These are phyloP conservation scores for Penicillium decumbens DNA, from an alignment of 2,329 filamentous ascomycete species.

Conservation along the genomic window DNA sequence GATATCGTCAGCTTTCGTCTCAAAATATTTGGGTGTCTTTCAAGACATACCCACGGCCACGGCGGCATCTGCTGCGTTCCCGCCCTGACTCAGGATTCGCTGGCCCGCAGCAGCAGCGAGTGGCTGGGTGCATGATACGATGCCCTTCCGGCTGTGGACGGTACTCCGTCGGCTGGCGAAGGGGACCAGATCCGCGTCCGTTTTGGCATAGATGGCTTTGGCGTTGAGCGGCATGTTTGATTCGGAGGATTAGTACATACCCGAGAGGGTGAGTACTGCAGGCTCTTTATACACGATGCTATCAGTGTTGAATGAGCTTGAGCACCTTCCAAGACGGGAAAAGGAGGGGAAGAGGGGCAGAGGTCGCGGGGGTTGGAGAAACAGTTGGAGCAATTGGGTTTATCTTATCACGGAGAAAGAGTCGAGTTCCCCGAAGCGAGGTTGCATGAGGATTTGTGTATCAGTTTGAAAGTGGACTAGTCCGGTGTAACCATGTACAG, in stretches of 20 bases:
- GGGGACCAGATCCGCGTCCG: conserved; percentile 41
- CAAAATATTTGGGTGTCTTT: neutral
- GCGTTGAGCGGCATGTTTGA: conserved; percentile 47
- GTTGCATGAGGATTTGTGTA: no score
- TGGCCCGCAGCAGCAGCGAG: conserved; percentile 84
- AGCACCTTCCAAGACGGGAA: conserved; percentile 1
- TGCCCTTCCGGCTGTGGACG: conserved; percentile 87
- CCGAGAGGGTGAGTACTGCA: neutral
- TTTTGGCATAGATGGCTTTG: conserved; percentile 48
- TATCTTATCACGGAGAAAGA: conserved; percentile 1
- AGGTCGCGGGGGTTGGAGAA: conserved; percentile 7
- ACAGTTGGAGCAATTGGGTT: conserved; percentile 10
- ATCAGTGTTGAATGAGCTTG: neutral
- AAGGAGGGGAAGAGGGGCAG: neutral
- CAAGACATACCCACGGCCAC: conserved; percentile 70
- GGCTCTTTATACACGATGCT: conserved; percentile 1
- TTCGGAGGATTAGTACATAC: neutral
- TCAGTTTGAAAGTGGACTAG: no score
- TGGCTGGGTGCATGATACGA: conserved; percentile 85
- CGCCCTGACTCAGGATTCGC: conserved; percentile 75
- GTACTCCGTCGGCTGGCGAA: conserved; percentile 75
- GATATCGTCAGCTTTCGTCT: conserved; percentile 7
- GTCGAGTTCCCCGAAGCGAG: neutral
- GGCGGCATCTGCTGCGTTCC: conserved; percentile 95
- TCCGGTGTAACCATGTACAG: no score